Evolutionary conservation across 1,284 basidiomycete species (phyloP).

Genomic region (Boletus mariae): DNA sequence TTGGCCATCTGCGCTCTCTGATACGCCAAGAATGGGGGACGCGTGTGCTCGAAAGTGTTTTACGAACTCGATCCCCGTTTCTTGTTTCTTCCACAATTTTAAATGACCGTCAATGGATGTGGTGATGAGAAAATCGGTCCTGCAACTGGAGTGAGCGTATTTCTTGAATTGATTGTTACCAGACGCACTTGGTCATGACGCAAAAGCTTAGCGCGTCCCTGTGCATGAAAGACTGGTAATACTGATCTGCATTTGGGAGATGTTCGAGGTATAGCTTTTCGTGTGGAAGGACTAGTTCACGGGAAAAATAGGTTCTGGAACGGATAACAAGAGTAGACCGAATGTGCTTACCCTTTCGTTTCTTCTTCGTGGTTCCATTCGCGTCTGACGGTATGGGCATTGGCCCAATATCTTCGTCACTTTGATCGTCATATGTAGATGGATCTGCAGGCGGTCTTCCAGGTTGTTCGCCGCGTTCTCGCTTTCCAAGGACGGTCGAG

Average conservation of each 20-base stretch:
- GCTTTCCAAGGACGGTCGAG: slow-evolving; percentile 59
- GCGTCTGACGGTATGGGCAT: slow-evolving; percentile 63
- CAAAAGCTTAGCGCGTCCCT: slow-evolving; percentile 88
- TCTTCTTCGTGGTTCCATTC: slow-evolving; percentile 53
- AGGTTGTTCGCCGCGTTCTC: slow-evolving; percentile 43
- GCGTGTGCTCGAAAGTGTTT: slow-evolving; percentile 94
- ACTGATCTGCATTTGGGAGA: slow-evolving; percentile 89
- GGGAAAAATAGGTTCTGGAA: slow-evolving; percentile 32
- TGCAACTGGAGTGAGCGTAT: slow-evolving; percentile 30
- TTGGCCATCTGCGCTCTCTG: slow-evolving; percentile 90
- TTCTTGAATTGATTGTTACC: background rate
- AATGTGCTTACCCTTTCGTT: slow-evolving; percentile 61
- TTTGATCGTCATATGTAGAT: slow-evolving; percentile 37
- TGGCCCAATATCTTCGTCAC: slow-evolving; percentile 71
- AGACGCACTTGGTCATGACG: slow-evolving; percentile 73
- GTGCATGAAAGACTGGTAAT: slow-evolving; percentile 99
- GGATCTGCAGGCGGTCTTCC: slow-evolving; percentile 1
- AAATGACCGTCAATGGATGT: slow-evolving; percentile 94
- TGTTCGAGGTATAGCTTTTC: slow-evolving; percentile 88
- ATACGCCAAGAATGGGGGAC: slow-evolving; percentile 74
- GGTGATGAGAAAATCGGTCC: slow-evolving; percentile 91
- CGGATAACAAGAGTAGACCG: slow-evolving; percentile 27
- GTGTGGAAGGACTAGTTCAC: slow-evolving; percentile 57
- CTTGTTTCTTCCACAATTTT: slow-evolving; percentile 99
- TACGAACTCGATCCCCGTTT: slow-evolving; percentile 87